Evolutionary conservation across 2,329 filamentous ascomycete species (phyloP), one percentile per base, ranked within the genome.

Genomic region (Venturia pyrina): DNA sequence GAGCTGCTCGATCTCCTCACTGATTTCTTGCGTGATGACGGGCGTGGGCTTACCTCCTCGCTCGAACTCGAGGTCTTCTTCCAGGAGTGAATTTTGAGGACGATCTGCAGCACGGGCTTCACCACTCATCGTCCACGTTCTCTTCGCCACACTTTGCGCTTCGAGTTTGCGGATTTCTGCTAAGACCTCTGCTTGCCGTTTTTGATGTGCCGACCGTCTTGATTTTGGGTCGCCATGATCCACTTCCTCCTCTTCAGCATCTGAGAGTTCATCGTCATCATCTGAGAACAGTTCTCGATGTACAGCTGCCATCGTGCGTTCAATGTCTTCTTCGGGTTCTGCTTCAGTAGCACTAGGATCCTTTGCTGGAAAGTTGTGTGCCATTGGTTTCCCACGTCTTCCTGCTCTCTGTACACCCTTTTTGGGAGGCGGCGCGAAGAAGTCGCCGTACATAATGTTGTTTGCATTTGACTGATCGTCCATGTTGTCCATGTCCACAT

Each of bases 11-110:
- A 99, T 96, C 71, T 88, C 87, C 75, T 97, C 93, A 65, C 87
- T 96, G 50, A 96, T 83, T 75, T 97, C 93, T 53, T 90, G 88
- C 0, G 95, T 98, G 74, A 97, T 92, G 68, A 98, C 90, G 1
- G 93, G 91, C 0, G 98, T 89, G 0, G 95, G 93, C 76, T 98
- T 99, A 73, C 95, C 95, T 28, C 91, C 87, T 71, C 96, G 87
- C 78, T 99, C 95, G 73, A 98, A 99, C 70, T 98, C 93, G 34
- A 99, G 84, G 72, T 98, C 92, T 78, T 98, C 87, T 74, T 98
- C 93, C 0, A 99, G 85, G 2, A 99, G 83, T 0, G 93, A 97
- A 79, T 99, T 98, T 65, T 91, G 75, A 0, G 95, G 95, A 44
- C 95, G 85, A 70, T 95, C 91, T 0, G 82, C 82, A 1, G 91